These are phyloP conservation scores for Juglanconis oblonga DNA, from an alignment of 2,329 filamentous ascomycete species.

Conservation along the genomic window DNA sequence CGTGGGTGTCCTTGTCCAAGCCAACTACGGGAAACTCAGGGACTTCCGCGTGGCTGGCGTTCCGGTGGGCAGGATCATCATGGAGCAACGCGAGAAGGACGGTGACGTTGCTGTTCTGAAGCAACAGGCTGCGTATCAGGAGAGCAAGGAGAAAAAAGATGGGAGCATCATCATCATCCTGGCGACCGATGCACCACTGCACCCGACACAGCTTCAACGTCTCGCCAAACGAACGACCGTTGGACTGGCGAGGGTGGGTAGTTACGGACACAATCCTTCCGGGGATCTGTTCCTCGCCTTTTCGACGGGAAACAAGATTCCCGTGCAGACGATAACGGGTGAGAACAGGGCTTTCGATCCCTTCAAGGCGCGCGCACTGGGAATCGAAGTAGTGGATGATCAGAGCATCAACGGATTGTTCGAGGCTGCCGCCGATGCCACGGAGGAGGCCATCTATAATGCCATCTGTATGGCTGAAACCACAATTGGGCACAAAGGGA, in stretches of 20 bases:
- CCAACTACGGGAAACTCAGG: constrained; percentile 59
- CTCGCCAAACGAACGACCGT: constrained; percentile 44
- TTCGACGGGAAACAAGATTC: constrained; percentile 56
- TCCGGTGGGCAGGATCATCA: constrained; percentile 57
- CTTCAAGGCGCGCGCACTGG: constrained; percentile 33
- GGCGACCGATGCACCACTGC: constrained; percentile 42
- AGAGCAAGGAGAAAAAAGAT: constrained; percentile 51
- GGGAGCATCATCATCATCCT: constrained; percentile 61
- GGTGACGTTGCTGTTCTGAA: constrained; percentile 22
- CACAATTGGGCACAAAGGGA: constrained; percentile 51
- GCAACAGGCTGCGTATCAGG: constrained; percentile 26
- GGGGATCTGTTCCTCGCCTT: constrained; percentile 68
- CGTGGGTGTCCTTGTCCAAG: constrained; percentile 60
- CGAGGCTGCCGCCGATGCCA: constrained; percentile 59
- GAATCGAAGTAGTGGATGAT: constrained; percentile 51
- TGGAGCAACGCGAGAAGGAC: constrained; percentile 35
- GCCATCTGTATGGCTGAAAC: constrained; percentile 59
- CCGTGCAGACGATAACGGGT: constrained; percentile 38
- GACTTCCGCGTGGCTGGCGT: constrained; percentile 59
- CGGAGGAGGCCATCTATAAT: constrained; percentile 66
- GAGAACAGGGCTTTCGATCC: constrained; percentile 34
- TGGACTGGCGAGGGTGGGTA: constrained; percentile 58
- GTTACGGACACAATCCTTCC: constrained; percentile 58
- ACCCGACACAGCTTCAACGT: constrained; percentile 34
- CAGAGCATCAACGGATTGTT: constrained; percentile 60